Base-by-base conservation (phyloP, 257 asterid genomes). In the Solanum clarkiae region DNA sequence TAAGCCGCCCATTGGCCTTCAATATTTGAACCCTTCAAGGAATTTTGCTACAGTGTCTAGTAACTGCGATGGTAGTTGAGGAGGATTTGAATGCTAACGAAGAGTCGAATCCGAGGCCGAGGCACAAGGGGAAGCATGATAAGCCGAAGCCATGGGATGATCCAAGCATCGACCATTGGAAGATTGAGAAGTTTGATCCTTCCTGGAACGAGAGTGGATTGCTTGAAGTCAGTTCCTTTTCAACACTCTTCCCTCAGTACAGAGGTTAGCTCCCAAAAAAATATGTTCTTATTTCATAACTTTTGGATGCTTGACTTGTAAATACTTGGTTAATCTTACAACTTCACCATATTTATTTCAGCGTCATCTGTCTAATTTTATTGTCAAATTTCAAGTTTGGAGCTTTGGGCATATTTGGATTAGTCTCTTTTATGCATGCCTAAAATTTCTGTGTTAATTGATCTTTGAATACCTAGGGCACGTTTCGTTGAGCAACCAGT, bases 71-170 rank as follows among this genome's bases (percentile, higher is more conserved):
- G 86, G 81, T 57, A 45, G 81, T 51, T 16, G 53, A 68, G 1
- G 86, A 84, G 68, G 20, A 36, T 29, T 2, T 32, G 4, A 49
- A 32, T 4, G 77, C 36, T 55, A 57, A 26, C 71, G 89, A 80
- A 24, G 94, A 84, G 90, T 85, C 80, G 83, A 88, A 81, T 75
- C 84, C 86, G 2, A 84, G 83, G 84, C 62, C 83, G 51, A 89
- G 85, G 84, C 91, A 91, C 86, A 93, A 92, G 91, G 97, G 97
- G 24, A 93, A 93, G 89, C 97, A 93, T 82, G 93, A 91, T 79
- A 92, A 93, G 88, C 94, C 92, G 14, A 93, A 93, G 90, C 95
- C 96, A 32, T 92, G 96, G 96, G 97, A 93, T 71, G 93, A 92
- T 55, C 92, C 90, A 7, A 90, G 88, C 84, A 91, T 93, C 42